Evolutionary conservation across 2,329 filamentous ascomycete genomes (phyloP).

Genomic region (Fusarium domesticum): DNA sequence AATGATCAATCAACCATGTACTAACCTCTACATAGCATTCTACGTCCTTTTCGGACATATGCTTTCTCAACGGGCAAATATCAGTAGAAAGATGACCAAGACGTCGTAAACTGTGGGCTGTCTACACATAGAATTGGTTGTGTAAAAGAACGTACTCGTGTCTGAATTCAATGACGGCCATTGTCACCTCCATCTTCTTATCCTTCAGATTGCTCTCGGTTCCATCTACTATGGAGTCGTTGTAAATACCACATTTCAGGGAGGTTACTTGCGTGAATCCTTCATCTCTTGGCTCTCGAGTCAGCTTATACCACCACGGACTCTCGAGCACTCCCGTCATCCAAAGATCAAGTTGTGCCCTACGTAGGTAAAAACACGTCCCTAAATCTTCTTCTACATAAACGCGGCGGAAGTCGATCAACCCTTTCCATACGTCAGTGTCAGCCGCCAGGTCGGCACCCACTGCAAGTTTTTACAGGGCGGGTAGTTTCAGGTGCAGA

Average conservation of each 20-base stretch:
- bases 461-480: background rate
- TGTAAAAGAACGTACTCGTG: too few relatives aligned
- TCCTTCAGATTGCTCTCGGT: too few relatives aligned
- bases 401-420: background rate
- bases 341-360: background rate
- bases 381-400: background rate
- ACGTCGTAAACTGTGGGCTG: background rate
- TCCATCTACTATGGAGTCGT: too few relatives aligned
- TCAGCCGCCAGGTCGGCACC: background rate
- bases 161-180: too few relatives aligned
- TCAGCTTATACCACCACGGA: background rate
- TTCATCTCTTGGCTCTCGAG: background rate
- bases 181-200: too few relatives aligned
- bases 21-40: slow-evolving; percentile 4
- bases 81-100: slow-evolving; percentile 1
- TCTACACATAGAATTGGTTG: too few relatives aligned
- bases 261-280: background rate
- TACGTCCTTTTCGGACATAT: slow-evolving; percentile 20
- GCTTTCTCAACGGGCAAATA: slow-evolving; percentile 20
- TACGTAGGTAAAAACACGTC: background rate
- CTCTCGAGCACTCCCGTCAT: background rate
- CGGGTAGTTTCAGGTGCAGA: background rate
- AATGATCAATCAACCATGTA: background rate
- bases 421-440: background rate
- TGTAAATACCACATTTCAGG: too few relatives aligned